Percentiles rank a stretch among this genome's conserved stretches.
phyloP scores from a whole-genome alignment of 2,329 filamentous ascomycete species.

The Karstenula rhodostoma region DNA sequence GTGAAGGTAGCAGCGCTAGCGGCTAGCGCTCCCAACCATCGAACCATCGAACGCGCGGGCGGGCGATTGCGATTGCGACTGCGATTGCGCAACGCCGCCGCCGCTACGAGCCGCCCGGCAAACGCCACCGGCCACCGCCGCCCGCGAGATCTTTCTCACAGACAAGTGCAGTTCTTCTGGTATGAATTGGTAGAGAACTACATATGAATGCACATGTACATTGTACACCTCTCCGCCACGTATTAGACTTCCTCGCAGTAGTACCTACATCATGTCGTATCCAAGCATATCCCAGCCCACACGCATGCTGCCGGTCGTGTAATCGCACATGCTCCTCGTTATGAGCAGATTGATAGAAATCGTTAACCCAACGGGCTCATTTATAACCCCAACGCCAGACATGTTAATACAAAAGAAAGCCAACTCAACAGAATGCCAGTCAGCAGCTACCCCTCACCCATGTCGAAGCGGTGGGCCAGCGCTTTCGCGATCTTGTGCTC shows the following conservation, averaged over 20 bases:
- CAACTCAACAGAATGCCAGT: conserved; percentile 6
- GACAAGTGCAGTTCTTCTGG: too few relatives aligned
- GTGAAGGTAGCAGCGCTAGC: background rate
- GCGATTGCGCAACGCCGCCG: background rate
- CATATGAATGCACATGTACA: background rate
- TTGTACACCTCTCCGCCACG: conserved; percentile 1
- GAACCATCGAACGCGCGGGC: background rate
- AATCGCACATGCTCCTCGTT: conserved; percentile 3
- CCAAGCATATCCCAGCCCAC: background rate
- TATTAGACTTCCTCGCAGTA: background rate
- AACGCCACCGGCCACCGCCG: too few relatives aligned
- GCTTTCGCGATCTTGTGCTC: conserved; percentile 47
- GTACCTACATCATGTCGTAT: background rate
- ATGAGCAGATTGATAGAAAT: conserved; percentile 1
- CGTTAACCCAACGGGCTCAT: background rate
- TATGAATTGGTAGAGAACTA: background rate
- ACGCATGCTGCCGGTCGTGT: background rate
- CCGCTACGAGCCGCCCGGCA: background rate
- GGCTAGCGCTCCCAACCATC: background rate
- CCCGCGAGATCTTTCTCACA: too few relatives aligned
- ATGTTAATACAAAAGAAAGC: conserved; percentile 9
- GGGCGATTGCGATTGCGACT: background rate
- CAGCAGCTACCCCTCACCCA: conserved; percentile 45
- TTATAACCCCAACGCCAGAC: conserved; percentile 1
- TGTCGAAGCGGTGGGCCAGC: conserved; percentile 50